Evolutionary conservation across 345 rosid species (phyloP).

Genomic region (Odontarrhena argentea): DNA sequence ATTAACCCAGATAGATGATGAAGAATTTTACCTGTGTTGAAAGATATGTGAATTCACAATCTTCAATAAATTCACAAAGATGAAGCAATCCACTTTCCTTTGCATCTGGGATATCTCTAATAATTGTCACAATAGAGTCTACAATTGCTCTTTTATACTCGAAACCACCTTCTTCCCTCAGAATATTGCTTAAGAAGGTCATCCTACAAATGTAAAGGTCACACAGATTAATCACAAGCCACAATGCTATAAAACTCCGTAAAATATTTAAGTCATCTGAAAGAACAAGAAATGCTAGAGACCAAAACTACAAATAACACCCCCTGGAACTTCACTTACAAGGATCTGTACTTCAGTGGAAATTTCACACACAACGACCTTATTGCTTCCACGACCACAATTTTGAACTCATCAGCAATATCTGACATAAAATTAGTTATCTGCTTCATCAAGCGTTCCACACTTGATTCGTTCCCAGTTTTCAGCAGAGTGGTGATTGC

Average conservation of each 20-base stretch:
- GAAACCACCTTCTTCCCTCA: slow-evolving; percentile 99
- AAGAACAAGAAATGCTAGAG: slow-evolving; percentile 13
- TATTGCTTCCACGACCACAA: slow-evolving; percentile 98
- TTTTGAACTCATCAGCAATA: slow-evolving; percentile 97
- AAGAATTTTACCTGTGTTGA: slow-evolving; percentile 75
- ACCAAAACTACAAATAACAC: slow-evolving; percentile 13
- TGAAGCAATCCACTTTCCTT: slow-evolving; percentile 97
- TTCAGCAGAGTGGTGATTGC: slow-evolving; percentile 96
- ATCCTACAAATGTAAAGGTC: slow-evolving; percentile 61
- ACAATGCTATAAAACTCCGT: neutral
- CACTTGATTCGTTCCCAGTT: slow-evolving; percentile 98
- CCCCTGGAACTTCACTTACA: slow-evolving; percentile 56
- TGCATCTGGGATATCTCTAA: slow-evolving; percentile 98
- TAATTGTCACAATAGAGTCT: slow-evolving; percentile 94
- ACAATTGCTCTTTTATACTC: slow-evolving; percentile 97
- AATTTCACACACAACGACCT: slow-evolving; percentile 96
- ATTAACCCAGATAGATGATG: slow-evolving; percentile 22
- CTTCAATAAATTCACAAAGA: slow-evolving; percentile 98
- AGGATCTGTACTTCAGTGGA: slow-evolving; percentile 91
- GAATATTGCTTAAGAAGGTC: slow-evolving; percentile 97
- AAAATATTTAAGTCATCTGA: neutral
- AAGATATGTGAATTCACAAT: slow-evolving; percentile 98
- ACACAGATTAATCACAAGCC: slow-evolving; percentile 25
- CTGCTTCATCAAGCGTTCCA: slow-evolving; percentile 98
- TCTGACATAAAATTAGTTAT: slow-evolving; percentile 98